A percentile compares a stretch with the other conserved stretches of the same genome.
Evolutionary conservation across 2,329 filamentous ascomycete genomes (phyloP).

Genomic region (Colletotrichum sp.): DNA sequence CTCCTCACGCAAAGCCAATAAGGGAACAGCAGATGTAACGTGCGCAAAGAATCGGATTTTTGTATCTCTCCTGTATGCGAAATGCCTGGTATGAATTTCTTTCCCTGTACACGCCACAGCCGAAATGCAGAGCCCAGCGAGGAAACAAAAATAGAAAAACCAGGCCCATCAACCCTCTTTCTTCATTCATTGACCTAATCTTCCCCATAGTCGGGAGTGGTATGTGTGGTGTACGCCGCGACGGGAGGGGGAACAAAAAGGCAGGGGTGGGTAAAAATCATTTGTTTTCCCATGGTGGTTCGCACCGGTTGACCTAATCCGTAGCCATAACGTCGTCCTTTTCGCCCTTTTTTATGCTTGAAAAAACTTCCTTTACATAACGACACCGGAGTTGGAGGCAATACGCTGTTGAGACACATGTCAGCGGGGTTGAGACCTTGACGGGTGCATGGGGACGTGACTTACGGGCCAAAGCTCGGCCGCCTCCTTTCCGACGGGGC

Average conservation of each 20-base stretch:
- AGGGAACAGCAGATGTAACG: not conserved
- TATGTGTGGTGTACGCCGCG: not conserved
- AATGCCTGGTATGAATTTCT: conserved; percentile 49
- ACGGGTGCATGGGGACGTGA: conserved; percentile 26
- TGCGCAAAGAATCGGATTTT: conserved; percentile 32
- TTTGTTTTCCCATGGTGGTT: conserved; percentile 18
- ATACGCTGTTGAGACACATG: conserved; percentile 74
- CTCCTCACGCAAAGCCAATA: no score
- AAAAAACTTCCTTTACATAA: conserved; percentile 78
- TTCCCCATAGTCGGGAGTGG: not conserved
- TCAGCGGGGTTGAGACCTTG: conserved; percentile 30
- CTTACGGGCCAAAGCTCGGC: conserved; percentile 98
- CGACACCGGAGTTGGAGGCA: conserved; percentile 99
- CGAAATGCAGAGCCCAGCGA: conserved; percentile 57
- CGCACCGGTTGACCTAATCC: conserved; percentile 23
- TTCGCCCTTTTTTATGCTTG: conserved; percentile 21
- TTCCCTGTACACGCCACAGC: conserved; percentile 59
- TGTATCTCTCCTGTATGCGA: conserved; percentile 50
- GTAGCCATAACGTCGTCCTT: conserved; percentile 23
- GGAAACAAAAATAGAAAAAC: conserved; percentile 30
- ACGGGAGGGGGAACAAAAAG: not conserved
- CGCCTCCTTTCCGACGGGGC: conserved; percentile 99
- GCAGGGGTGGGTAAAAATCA: not conserved
- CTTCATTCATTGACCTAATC: not conserved
- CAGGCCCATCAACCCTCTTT: conserved; percentile 16